Evolutionary conservation across 2,329 filamentous ascomycete genomes (phyloP), one percentile per base, ranked within the genome.

Genomic region (Magnaporthiopsis poae): DNA sequence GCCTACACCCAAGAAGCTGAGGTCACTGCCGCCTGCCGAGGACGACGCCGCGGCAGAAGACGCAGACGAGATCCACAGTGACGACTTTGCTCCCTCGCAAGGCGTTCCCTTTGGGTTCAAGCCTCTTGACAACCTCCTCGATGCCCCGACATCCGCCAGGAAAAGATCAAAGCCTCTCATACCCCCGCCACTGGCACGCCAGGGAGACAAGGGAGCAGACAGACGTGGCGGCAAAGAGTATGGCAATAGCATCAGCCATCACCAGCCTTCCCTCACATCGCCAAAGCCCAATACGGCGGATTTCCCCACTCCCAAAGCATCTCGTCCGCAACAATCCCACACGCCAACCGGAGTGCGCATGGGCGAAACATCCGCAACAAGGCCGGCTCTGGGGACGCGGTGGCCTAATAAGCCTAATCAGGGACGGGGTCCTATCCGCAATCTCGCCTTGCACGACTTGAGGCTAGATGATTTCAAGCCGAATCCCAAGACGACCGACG

Each of bases 391-490:
- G 13, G 36, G 39, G 39, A 15, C 5, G 15, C 46, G 46, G 21
- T 21, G 46, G 46, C 46, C 46, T 11, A 21, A 56, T n/a, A 21
- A 11, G n/a, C 21, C 46, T 25, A n/a, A 35, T 1, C 79, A 21
- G n/a, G 46, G 46, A n/a, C 39, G 35, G n/a, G 39, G 46, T 9
- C 63, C 80, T 1, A 80, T 90, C 21, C 86, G 91, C 63, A 75
- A 80, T 12, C 85, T 82, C 64, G 83, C 87, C 0, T 69, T 87
- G 3, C 77, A 81, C 0, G 79, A 83, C 46, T 81, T 96, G 15
- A 79, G 79, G 18, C 78, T 89, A 0, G 84, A 86, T 15, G 89
- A 96, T 76, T 97, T 96, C 80, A 94, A 89, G 74, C 81, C 95
- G 71, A 96, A 96, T 69, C 88, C 91, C 0, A 79, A 80, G 5